Base-by-base conservation (phyloP, 2,329 filamentous ascomycete species). In the Tolypocladium capitatum region DNA sequence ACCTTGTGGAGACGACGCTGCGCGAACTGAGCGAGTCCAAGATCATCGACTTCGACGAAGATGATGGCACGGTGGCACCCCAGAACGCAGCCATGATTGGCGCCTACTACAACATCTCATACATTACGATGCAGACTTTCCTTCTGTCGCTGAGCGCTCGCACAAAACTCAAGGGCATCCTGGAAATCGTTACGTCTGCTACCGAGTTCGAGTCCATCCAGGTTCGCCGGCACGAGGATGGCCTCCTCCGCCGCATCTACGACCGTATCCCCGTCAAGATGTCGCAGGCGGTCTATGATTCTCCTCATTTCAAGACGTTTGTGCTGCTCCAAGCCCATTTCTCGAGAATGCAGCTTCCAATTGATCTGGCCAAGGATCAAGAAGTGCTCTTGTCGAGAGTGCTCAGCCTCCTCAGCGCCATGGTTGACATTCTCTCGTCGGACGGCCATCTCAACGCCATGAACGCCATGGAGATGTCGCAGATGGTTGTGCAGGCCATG, bases 41-140 rank as follows among this genome's bases (percentile, higher is more conserved):
- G 73, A 91, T 98, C 53, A 89, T 98, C 55, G 90, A 97, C 57
- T 78, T 95, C 44, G 91, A 97, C 54, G 90, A 95, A 60, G 89
- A 94, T 45, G 91, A 97, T 61, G 91, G 94, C 58, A 83, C 82
- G 1, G 83, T 97, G 41, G 78, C 85, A 18, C 90, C 92, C 14
- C 79, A 95, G 58, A 97, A 98, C 64, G 86, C 91, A 2, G 92
- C 92, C 55, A 96, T 96, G 86, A 97, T 98, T 60, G 89, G 87
- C 10, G 89, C 92, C 1, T 97, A 98, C 74, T 98, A 98, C 76
- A 97, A 96, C 67, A 95, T 98, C 60, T 96, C 91, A 6, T 97
- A 96, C 69, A 86, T 95, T 64, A 98, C 92, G 3, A 98, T 98
- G 90, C 91, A 98, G 69, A 98, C 92, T 0, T 91, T 98, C 74